Base-by-base conservation (phyloP, 768 basidiomycete species). In the Hirschioporus abietinus region DNA sequence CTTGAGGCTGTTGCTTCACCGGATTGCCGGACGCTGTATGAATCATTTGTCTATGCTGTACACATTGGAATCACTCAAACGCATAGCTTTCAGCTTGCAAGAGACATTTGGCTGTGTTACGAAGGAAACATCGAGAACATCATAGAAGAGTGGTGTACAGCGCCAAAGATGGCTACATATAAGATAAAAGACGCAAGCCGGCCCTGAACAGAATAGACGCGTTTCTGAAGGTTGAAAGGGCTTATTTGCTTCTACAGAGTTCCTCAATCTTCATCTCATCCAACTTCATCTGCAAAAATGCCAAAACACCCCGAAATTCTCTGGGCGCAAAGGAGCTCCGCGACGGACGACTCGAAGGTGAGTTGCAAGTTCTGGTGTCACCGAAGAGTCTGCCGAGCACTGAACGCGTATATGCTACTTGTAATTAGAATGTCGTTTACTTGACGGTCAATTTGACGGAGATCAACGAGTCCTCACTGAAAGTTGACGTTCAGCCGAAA, bases 311-410 rank as follows among this genome's bases (percentile, higher is more conserved):
- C 96, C 42, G 95, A 97, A 79, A 82, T 96, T 36, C 84, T 95
- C 1, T 99, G 96, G 95, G 96, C 96, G 60, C 96, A 99, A 79
- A 88, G 96, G 71, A 93, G 90, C 82, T 91, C 87, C 57, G 83
- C 77, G 18, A 72, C 81, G 12, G 84, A 81, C 17, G 81, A 86
- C 35, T 83, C 82, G 61, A 95, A 95, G 83, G 95, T 92, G 60
- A 58, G 76, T 70, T 58, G 5, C 63, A 71, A 59, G 73, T 71
- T 69, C 35, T 65, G 42, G 17, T 63, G 59, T 66, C 58, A n/a
- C 59, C 60, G 58, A 24, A 23, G 35, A 26, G 6, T 35, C 7
- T 42, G 62, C 23, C 42, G 58, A 42, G 27, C 30, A 34, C 58
- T 68, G 60, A 35, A 23, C 63, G 60, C 64, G 63, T 64, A 64